phyloP scores from a whole-genome alignment of 2,329 filamentous ascomycete genomes.

The Cytospora piceae region DNA sequence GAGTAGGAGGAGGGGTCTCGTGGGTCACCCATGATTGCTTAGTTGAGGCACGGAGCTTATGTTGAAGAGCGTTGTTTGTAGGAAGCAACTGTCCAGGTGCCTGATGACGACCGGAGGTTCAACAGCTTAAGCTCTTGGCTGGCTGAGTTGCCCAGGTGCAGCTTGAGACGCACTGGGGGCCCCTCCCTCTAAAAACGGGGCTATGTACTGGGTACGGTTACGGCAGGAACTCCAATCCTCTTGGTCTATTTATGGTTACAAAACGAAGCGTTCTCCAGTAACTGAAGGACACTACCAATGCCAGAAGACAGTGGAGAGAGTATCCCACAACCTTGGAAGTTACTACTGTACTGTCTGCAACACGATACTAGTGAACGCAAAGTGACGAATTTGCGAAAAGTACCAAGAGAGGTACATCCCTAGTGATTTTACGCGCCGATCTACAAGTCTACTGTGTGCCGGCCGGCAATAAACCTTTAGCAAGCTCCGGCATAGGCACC shows the following conservation, averaged over 20 bases:
- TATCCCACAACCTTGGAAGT: not conserved
- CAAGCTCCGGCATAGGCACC: not conserved
- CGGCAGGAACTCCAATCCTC: constrained; percentile 17
- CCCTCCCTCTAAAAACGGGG: constrained; percentile 2
- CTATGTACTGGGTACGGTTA: constrained; percentile 10
- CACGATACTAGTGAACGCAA: not conserved
- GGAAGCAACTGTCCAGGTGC: constrained; percentile 8
- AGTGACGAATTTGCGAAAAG: not conserved
- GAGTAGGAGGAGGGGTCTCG: constrained; percentile 63
- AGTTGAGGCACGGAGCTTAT: constrained; percentile 7
- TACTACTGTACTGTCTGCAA: too few species aligned
- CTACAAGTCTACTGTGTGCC: not conserved
- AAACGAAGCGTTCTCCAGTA: not conserved
- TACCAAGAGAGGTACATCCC: not conserved
- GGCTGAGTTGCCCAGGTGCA: not conserved
- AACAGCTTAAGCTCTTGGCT: constrained; percentile 6
- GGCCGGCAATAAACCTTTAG: not conserved
- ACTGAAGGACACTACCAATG: not conserved
- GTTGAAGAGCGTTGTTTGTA: constrained; percentile 7
- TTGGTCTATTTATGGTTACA: not conserved
- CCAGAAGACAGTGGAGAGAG: not conserved
- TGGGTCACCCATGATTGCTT: constrained; percentile 56
- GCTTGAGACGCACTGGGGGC: not conserved
- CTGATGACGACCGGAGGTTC: constrained; percentile 26
- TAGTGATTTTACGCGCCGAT: not conserved